Base-by-base conservation (phyloP, 1,284 basidiomycete species). In the Apiotrichum siamense region DNA sequence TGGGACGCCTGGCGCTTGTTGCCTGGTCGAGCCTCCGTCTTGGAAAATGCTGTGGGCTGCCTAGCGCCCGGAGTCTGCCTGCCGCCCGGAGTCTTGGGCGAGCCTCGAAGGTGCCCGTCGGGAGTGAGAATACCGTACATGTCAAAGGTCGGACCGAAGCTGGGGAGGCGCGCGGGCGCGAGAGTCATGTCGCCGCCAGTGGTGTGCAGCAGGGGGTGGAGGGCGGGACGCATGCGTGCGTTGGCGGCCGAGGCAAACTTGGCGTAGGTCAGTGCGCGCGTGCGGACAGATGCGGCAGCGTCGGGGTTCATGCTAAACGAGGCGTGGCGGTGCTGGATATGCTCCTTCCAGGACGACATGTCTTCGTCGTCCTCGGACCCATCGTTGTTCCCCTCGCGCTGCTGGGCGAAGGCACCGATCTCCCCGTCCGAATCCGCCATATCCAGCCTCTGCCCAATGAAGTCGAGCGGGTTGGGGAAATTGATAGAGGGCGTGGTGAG, bases 1-100 rank as follows among this genome's bases (percentile, higher is more conserved):
- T 70, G 70, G 54, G 61, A 65, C n/a, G 73, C 66, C 24, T 70
- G 47, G 18, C 73, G 61, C 52, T 75, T 75, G 58, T 71, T 72
- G 2, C 66, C 67, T 1, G 72, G 70, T 32, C 70, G 59, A 5
- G 62, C 63, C 15, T 57, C 50, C 0, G 6, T 52, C 18, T 24
- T 56, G 35, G 49, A 61, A 57, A 12, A 33, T 47, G 18, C 35
- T 26, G 31, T 36, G 36, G 18, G 43, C 45, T 5, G 46, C 43
- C n/a, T n/a, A n/a, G n/a, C n/a, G n/a, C n/a, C n/a, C n/a, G n/a
- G n/a, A n/a, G n/a, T n/a, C n/a, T n/a, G n/a, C n/a, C n/a, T n/a
- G n/a, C n/a, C n/a, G n/a, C n/a, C n/a, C 12, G 50, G 43, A 21
- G 49, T 48, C 25, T 20, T 45, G 18, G 32, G 38, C 3, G 5